These are phyloP conservation scores for Aureobasidium lini DNA, from an alignment of 2,329 filamentous ascomycete species.

Conservation along the genomic window DNA sequence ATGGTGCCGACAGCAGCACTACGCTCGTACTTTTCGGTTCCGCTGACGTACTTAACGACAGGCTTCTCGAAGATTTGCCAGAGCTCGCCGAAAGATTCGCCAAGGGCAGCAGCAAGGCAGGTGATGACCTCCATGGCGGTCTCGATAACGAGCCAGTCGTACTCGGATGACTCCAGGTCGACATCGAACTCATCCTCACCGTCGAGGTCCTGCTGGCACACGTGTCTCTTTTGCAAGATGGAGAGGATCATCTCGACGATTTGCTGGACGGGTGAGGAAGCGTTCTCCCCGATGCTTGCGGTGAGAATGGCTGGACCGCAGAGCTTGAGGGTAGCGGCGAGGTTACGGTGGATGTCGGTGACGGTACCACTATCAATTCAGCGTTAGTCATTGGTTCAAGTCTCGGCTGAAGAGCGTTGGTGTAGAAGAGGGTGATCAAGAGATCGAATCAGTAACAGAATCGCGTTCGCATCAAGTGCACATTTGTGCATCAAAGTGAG, in stretches of 20 bases:
- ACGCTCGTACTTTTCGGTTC: conserved; percentile 78
- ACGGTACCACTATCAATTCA: conserved; percentile 60
- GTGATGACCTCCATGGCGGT: conserved; percentile 87
- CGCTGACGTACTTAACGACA: conserved; percentile 78
- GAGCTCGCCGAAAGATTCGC: conserved; percentile 71
- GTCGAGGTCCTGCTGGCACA: conserved; percentile 84
- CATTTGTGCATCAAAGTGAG: conserved; percentile 91
- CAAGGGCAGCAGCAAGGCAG: conserved; percentile 74
- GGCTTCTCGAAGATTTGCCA: conserved; percentile 97
- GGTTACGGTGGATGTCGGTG: conserved; percentile 89
- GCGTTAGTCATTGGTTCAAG: conserved; percentile 28
- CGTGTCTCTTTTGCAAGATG: conserved; percentile 83
- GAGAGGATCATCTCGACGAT: conserved; percentile 66
- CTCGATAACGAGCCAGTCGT: conserved; percentile 95
- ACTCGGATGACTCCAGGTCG: conserved; percentile 74
- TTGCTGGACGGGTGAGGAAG: conserved; percentile 39
- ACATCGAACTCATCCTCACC: conserved; percentile 69
- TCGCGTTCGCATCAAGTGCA: conserved; percentile 85
- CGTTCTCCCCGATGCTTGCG: conserved; percentile 50
- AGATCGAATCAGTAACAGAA: conserved; percentile 24
- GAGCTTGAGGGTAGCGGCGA: conserved; percentile 82
- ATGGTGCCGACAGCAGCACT: conserved; percentile 86
- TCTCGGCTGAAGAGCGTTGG: not conserved
- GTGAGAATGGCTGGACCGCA: conserved; percentile 81
- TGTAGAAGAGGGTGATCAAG: not conserved